Percentiles rank a stretch among this genome's conserved stretches.
Evolutionary conservation across 169 alveolate species (phyloP).

Genomic region (Eimeria brunetti): DNA sequence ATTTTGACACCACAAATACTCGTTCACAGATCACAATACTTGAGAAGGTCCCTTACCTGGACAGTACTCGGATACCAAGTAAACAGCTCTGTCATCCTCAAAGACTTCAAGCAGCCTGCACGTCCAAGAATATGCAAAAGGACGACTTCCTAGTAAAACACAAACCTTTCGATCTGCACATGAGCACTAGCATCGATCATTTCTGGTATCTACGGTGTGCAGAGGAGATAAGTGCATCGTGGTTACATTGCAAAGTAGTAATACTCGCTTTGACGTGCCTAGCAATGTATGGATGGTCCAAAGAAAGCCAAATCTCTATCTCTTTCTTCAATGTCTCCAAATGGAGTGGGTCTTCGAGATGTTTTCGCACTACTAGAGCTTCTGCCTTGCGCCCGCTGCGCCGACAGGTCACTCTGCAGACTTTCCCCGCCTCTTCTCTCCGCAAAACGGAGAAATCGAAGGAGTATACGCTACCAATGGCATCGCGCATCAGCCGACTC

Average conservation of each 20-base stretch:
- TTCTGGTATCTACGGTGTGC: not conserved
- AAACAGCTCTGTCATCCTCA: slow-evolving; percentile 86
- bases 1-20: not conserved
- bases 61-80: slow-evolving; percentile 84
- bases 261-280: slow-evolving; percentile 61
- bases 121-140: not conserved
- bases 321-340: slow-evolving; percentile 83
- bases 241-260: not conserved
- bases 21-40: too few relatives aligned
- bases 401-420: slow-evolving; percentile 64
- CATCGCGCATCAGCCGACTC: slow-evolving; percentile 61
- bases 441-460: slow-evolving; percentile 33
- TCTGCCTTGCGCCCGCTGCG: slow-evolving; percentile 73
- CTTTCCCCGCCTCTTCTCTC: slow-evolving; percentile 53
- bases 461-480: slow-evolving; percentile 37
- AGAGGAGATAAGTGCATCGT: not conserved
- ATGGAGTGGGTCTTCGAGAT: slow-evolving; percentile 60
- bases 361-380: slow-evolving; percentile 33
- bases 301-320: slow-evolving; percentile 78
- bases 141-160: not conserved
- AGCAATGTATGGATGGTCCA: slow-evolving; percentile 95
- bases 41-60: slow-evolving; percentile 77
- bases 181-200: not conserved
- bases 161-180: not conserved
- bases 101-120: slow-evolving; percentile 90